These are phyloP conservation scores for Podospora anserina DNA, from an alignment of 495 filamentous ascomycete genomes.

Conservation along the genomic window DNA sequence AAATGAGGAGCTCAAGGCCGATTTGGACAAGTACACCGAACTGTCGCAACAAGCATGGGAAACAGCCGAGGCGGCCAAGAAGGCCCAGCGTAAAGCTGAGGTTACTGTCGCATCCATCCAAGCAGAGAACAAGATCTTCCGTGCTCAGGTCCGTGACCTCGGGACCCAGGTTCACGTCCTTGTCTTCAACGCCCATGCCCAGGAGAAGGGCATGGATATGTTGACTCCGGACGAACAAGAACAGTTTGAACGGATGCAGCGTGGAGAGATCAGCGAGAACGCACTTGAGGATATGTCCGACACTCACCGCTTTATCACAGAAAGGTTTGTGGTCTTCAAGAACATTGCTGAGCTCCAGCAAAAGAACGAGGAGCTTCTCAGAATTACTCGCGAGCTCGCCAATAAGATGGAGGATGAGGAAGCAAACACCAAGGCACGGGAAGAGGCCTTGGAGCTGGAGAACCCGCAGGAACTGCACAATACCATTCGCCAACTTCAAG, in stretches of 20 bases:
- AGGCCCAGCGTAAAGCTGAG: conserved; percentile 68
- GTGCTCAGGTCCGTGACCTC: conserved; percentile 84
- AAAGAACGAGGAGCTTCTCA: conserved; percentile 79
- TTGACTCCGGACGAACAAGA: conserved; percentile 61
- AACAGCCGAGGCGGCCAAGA: conserved; percentile 56
- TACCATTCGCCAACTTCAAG: conserved; percentile 57
- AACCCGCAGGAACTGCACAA: conserved; percentile 68
- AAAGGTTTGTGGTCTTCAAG: conserved; percentile 77
- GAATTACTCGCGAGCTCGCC: conserved; percentile 75
- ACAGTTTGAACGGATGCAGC: conserved; percentile 69
- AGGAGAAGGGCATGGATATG: conserved; percentile 72
- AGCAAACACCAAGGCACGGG: conserved; percentile 63
- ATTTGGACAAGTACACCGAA: conserved; percentile 78
- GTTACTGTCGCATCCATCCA: conserved; percentile 64
- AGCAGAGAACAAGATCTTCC: conserved; percentile 74
- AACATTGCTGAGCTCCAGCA: conserved; percentile 80
- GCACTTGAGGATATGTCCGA: conserved; percentile 67
- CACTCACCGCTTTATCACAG: conserved; percentile 82
- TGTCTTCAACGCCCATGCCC: conserved; percentile 72
- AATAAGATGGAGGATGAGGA: conserved; percentile 90
- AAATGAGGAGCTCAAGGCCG: conserved; percentile 62
- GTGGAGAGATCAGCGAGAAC: conserved; percentile 59
- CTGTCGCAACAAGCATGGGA: conserved; percentile 57
- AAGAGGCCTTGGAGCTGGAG: conserved; percentile 67
- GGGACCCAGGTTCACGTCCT: conserved; percentile 86